Evolutionary conservation across 768 basidiomycete species (phyloP).

Genomic region (Russula dissimulans): DNA sequence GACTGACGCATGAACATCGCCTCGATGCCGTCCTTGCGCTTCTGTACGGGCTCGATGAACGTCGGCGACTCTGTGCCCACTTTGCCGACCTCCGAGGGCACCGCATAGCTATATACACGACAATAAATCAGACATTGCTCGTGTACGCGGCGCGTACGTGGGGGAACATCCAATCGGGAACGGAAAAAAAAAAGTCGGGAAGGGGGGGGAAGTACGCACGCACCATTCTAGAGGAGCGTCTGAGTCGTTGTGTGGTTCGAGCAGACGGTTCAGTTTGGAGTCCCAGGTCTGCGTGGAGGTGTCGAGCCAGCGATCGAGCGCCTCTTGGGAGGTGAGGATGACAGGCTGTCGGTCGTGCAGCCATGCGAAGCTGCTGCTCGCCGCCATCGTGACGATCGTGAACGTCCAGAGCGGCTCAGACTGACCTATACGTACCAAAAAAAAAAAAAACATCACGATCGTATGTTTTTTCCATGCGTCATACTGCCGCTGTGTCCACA

Average conservation of each 20-base stretch:
- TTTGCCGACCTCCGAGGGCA: slow-evolving; percentile 85
- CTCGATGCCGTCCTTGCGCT: slow-evolving; percentile 78
- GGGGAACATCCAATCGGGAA: too few species aligned
- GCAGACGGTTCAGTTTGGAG: slow-evolving; percentile 44
- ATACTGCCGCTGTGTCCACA: too few species aligned
- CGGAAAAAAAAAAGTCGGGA: too few species aligned
- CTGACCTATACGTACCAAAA: slow-evolving; percentile 31
- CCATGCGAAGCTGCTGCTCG: slow-evolving; percentile 65
- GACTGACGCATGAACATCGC: slow-evolving; percentile 70
- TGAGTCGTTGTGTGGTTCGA: slow-evolving; percentile 49
- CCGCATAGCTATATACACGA: slow-evolving; percentile 54
- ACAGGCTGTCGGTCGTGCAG: slow-evolving; percentile 90
- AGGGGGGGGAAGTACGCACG: not conserved
- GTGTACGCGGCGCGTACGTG: too few species aligned
- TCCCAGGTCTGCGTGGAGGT: slow-evolving; percentile 60
- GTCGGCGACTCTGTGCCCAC: slow-evolving; percentile 76
- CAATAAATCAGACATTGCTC: too few species aligned
- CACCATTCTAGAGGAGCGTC: slow-evolving; percentile 59
- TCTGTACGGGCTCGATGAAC: slow-evolving; percentile 71
- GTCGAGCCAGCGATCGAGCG: slow-evolving; percentile 72
- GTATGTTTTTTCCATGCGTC: too few species aligned
- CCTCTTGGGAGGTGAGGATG: slow-evolving; percentile 54
- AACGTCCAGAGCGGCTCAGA: slow-evolving; percentile 65
- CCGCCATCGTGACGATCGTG: slow-evolving; percentile 79
- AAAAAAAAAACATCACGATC: too few species aligned